Base-by-base conservation (phyloP, 2,329 filamentous ascomycete species). In the Mycosphaerella arachidis region DNA sequence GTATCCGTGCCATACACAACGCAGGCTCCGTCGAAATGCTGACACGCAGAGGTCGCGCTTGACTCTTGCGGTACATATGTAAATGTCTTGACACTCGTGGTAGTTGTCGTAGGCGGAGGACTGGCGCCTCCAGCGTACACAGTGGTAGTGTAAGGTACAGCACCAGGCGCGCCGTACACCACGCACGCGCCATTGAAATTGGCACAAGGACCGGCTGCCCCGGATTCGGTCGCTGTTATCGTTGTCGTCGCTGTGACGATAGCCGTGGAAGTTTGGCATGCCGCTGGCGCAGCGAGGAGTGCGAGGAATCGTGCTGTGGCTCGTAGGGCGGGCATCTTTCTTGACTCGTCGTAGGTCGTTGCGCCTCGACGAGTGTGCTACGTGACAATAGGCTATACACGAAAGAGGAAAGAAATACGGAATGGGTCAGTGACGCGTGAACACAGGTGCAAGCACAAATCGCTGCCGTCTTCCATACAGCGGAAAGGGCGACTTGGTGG, bases 11-110 rank as follows among this genome's bases (percentile, higher is more conserved):
- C 62, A 33, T 66, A 66, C 4, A 65, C 63, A 1, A 66, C 61
- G 52, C 64, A 66, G 16, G 64, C 64, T 50, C 64, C 63, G 10
- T 37, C 55, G 55, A 58, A 63, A 16, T 58, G 53, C 29, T 58
- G 55, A 54, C 63, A 65, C n/a, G 63, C 63, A 7, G 56, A 58
- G 9, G 31, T 43, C 6, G 16, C 60, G 6, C 48, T 54, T 4
- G 53, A 53, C 16, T 43, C 51, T 29, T 35, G 52, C 46, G 51
- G 46, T 7, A 46, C 27, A 30, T 55, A 54, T 16, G 27, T 51
- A n/a, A 56, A 48, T 30, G 58, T 56, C 30, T 53, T 40, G 24
- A 61, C 61, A 20, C 52, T 59, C 20, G 58, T 63, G 24, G 61
- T 45, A 35, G 59, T 63, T 30, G 56, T 54, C 45, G 46, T 24